These are phyloP conservation scores for Apiosordaria backusii DNA, from an alignment of 495 filamentous ascomycete genomes.

Conservation along the genomic window DNA sequence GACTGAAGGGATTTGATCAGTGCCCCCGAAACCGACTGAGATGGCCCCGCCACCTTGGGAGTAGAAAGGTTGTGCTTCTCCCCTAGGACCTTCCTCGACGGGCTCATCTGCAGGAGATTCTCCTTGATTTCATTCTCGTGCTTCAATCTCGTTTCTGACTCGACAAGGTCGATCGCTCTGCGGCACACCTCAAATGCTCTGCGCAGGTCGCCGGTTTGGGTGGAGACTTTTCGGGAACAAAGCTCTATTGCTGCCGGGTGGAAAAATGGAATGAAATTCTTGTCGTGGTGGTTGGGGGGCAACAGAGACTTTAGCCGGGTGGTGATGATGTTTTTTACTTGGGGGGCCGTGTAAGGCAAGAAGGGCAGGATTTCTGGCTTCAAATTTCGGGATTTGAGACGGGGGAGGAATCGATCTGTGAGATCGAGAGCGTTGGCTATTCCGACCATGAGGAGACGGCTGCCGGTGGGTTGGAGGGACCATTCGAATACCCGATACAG, in stretches of 20 bases:
- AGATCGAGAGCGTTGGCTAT: constrained; percentile 97
- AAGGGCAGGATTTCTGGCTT: constrained; percentile 89
- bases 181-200: constrained; percentile 94
- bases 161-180: constrained; percentile 82
- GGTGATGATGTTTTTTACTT: constrained; percentile 82
- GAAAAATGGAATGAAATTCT: constrained; percentile 69
- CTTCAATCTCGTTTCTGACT: constrained; percentile 72
- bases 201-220: constrained; percentile 88
- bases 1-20: constrained; percentile 50
- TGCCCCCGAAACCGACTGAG: constrained; percentile 10
- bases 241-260: constrained; percentile 91
- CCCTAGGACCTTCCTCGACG: constrained; percentile 40
- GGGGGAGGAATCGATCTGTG: constrained; percentile 90
- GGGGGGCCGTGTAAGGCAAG: constrained; percentile 83
- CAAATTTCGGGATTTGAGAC: constrained; percentile 85
- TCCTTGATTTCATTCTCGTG: constrained; percentile 53
- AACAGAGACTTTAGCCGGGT: constrained; percentile 75
- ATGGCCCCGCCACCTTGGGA: neutral
- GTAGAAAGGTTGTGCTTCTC: constrained; percentile 43
- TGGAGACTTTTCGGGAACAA: constrained; percentile 88
- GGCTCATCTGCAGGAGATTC: constrained; percentile 44
- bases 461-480: constrained; percentile 68
- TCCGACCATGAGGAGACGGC: constrained; percentile 77
- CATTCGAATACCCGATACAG: constrained; percentile 91
- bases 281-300: constrained; percentile 44